Conservation (phyloP, 345 rosid genomes). For the Citrus hindsii region DNA sequence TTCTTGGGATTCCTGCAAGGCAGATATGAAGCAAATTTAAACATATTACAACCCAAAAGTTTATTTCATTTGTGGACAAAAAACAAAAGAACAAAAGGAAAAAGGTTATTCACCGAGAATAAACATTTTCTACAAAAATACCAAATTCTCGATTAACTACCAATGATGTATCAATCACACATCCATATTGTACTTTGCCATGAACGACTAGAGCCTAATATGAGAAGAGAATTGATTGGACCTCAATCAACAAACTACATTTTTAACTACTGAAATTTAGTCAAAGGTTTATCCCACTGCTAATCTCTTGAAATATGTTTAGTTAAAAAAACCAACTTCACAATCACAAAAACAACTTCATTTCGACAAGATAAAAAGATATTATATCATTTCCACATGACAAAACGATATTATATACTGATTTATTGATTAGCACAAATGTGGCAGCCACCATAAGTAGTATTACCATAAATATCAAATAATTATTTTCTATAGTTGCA, state of each 20-base stretch:
- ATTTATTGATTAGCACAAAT: not conserved
- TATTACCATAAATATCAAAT: not conserved
- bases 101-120: not conserved
- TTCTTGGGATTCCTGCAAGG: slow-evolving; percentile 82
- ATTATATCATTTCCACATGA: too few relatives aligned
- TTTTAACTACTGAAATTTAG: not conserved
- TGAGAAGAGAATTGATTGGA: not conserved
- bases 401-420: too few relatives aligned
- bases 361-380: too few relatives aligned
- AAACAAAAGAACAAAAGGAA: not conserved
- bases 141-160: not conserved
- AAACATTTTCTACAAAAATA: not conserved
- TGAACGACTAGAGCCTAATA: not conserved
- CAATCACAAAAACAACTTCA: too few relatives aligned
- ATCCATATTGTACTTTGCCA: not conserved
- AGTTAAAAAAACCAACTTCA: too few relatives aligned
- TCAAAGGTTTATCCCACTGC: not conserved
- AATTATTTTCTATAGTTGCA: not conserved
- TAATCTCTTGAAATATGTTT: not conserved
- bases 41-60: slow-evolving; percentile 5
- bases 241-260: not conserved
- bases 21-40: slow-evolving; percentile 14
- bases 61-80: not conserved
- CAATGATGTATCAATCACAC: not conserved
- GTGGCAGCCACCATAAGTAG: not conserved